phyloP scores from a whole-genome alignment of 2,329 filamentous ascomycete species.

The Cordyceps sp. region DNA sequence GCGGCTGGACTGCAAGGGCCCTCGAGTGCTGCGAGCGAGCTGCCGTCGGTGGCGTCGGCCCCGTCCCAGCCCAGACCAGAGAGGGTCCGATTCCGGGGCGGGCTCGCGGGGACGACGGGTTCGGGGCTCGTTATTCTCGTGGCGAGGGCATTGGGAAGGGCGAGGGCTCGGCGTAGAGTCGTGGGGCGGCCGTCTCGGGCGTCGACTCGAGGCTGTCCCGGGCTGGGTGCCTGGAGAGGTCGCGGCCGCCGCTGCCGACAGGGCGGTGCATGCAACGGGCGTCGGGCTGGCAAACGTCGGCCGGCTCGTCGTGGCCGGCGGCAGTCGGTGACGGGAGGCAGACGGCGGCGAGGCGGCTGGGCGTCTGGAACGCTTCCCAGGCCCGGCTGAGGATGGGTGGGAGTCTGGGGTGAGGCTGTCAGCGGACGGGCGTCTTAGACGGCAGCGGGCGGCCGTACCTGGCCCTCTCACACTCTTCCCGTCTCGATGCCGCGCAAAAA shows the following conservation, averaged over 20 bases:
- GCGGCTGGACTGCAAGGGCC: slow-evolving; percentile 1
- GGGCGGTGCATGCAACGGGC: background rate
- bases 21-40: background rate
- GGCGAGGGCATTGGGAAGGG: slow-evolving; percentile 12
- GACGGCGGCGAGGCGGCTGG: background rate
- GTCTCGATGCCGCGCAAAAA: slow-evolving; percentile 5
- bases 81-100: background rate
- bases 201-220: background rate
- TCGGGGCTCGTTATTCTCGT: slow-evolving; percentile 15
- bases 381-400: background rate
- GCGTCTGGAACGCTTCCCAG: background rate
- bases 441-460: slow-evolving; percentile 1
- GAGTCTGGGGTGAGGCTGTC: background rate
- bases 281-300: background rate
- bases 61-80: slow-evolving; percentile 1
- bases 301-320: background rate
- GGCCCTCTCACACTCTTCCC: slow-evolving; percentile 2
- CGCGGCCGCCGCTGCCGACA: background rate
- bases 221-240: background rate
- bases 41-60: slow-evolving; percentile 1
- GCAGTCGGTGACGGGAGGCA: background rate
- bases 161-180: slow-evolving; percentile 6
- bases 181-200: background rate
- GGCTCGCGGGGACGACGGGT: slow-evolving; percentile 3
- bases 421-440: background rate